Evolutionary conservation across 352 stramenopile genomes (phyloP), one percentile per base, ranked within the genome.

Genomic region (Saprolegnia parasitica): DNA sequence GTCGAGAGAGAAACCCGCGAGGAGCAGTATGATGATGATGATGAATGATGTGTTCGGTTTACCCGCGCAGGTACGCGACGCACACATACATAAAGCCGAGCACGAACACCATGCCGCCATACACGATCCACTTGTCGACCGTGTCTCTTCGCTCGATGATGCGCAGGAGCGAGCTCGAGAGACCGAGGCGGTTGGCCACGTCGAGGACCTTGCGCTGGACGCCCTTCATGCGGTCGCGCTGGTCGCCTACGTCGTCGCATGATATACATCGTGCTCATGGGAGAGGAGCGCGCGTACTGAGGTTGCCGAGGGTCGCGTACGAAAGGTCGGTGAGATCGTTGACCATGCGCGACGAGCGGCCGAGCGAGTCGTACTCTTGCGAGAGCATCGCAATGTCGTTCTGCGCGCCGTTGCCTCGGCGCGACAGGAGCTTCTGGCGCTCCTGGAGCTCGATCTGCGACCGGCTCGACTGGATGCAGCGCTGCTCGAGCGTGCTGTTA

Each of bases 101-200:
- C 35, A 87, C 92, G 68, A 93, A 73, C 54, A 91, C 26, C 83
- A 96, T 96, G 15, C 87, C 87, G 11, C 72, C 83, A 35, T 90
- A 75, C 1, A 95, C 87, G 62, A 95, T 92, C 87, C 84, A 93
- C 47, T 88, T 90, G 65, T 93, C 87, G 32, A 91, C 81, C 1
- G 82, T 88, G 63, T 95, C 87, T 64, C 87, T 80, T 29, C 85
- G 73, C 67, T 94, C 87, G 47, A 96, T 93, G 35, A 93, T 79
- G 11, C 86, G 84, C 68, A 96, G 71, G 40, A 96, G 70, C 50
- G 84, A 93, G 46, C 83, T 92, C 4, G 86, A 93, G 23, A 96
- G 75, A 1, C 87, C 87, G 37, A 96, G 77, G 61, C 81, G 76
- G 74, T 91, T 93, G n/a, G 86, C 83, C 54, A 95, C 89, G 60